Conservation (phyloP, 371 early-diverging fungal species). For the Chytridium lagenaria region DNA sequence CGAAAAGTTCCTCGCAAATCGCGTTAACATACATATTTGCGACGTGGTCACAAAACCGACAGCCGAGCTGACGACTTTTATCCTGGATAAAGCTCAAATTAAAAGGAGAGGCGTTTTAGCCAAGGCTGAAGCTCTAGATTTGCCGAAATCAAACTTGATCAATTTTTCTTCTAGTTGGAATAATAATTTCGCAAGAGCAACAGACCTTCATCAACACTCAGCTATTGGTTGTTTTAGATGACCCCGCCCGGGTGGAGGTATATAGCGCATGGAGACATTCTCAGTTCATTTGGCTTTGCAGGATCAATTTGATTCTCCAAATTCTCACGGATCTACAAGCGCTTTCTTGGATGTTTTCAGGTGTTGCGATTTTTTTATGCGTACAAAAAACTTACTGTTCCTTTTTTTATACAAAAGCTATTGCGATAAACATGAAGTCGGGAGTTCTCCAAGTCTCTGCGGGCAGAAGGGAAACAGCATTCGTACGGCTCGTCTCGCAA, state of each 20-base stretch:
- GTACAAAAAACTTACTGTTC: neutral
- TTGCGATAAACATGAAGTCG: neutral
- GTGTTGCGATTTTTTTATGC: neutral
- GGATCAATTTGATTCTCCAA: neutral
- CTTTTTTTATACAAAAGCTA: neutral
- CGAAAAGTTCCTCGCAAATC: neutral
- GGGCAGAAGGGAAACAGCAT: neutral
- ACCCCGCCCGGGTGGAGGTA: neutral
- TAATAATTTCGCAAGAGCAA: too few relatives aligned
- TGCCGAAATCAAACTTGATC: too few relatives aligned
- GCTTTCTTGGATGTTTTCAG: neutral
- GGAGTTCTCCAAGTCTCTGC: neutral
- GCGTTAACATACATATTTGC: too few relatives aligned
- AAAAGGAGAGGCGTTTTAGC: neutral
- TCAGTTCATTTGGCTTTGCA: neutral
- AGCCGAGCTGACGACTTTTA: too few relatives aligned
- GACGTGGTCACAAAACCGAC: too few relatives aligned
- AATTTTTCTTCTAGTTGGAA: too few relatives aligned
- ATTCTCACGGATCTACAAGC: neutral
- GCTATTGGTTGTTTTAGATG: neutral
- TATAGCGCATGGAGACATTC: neutral
- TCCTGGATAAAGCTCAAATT: neutral
- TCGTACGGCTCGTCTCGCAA: neutral
- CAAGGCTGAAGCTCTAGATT: too few relatives aligned
- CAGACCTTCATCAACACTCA: neutral